phyloP scores from a whole-genome alignment of 1,284 basidiomycete species.

The Melampsora allii-populina region DNA sequence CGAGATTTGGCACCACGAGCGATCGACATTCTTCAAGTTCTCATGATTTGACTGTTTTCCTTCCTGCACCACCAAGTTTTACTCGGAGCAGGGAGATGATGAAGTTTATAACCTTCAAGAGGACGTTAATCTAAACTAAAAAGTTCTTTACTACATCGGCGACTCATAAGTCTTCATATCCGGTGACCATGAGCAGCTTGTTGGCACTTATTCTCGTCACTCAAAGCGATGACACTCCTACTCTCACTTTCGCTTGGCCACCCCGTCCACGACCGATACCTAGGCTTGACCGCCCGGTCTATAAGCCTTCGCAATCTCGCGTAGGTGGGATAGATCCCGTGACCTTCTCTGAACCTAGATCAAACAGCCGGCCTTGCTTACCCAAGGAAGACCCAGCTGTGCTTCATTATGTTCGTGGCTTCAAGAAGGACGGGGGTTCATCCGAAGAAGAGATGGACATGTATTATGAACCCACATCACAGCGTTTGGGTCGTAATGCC shows the following conservation, averaged over 20 bases:
- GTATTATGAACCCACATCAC: background rate
- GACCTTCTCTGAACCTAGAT: slow-evolving; percentile 8
- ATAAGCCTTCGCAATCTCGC: slow-evolving; percentile 22
- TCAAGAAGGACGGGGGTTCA: slow-evolving; percentile 3
- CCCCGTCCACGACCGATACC: slow-evolving; percentile 29
- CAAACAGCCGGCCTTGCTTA: background rate
- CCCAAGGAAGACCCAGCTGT: slow-evolving; percentile 5
- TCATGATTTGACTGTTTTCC: too few species aligned
- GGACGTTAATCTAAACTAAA: too few species aligned
- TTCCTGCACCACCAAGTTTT: too few species aligned
- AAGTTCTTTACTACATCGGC: too few species aligned
- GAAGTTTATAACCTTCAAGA: too few species aligned
- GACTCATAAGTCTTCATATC: too few species aligned
- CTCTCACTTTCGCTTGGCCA: slow-evolving; percentile 39
- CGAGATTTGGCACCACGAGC: too few species aligned
- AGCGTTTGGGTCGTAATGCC: background rate
- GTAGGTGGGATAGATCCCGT: slow-evolving; percentile 13
- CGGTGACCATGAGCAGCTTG: slow-evolving; percentile 11
- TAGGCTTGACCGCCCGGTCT: slow-evolving; percentile 34
- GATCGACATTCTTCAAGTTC: too few species aligned
- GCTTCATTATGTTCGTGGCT: slow-evolving; percentile 3
- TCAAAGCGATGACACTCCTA: slow-evolving; percentile 37
- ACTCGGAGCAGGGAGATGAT: too few species aligned
- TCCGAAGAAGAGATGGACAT: slow-evolving; percentile 1
- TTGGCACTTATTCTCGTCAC: slow-evolving; percentile 30